Evolutionary conservation across 768 basidiomycete genomes (phyloP).

Genomic region (Trametes elegans): DNA sequence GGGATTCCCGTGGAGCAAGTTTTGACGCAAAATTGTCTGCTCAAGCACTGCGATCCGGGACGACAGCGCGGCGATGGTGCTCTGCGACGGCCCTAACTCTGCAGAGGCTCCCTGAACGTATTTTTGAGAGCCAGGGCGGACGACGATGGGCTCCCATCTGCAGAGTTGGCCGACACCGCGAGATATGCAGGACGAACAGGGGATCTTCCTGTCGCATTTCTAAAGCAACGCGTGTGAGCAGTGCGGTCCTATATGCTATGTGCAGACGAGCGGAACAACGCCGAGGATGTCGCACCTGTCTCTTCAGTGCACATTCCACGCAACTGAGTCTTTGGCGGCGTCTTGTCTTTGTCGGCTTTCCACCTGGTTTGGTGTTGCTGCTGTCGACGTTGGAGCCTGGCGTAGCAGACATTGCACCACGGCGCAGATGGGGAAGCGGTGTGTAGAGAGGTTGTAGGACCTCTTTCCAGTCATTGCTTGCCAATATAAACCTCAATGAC

Average conservation of each 20-base stretch:
- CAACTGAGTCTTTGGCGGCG: slow-evolving; percentile 50
- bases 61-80: slow-evolving; percentile 24
- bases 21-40: slow-evolving; percentile 16
- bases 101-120: slow-evolving; percentile 20
- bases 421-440: no score
- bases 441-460: no score
- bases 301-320: slow-evolving; percentile 54
- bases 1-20: neutral
- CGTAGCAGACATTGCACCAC: no score
- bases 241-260: neutral
- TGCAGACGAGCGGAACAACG: no score
- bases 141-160: slow-evolving; percentile 31
- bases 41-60: slow-evolving; percentile 27
- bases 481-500: no score
- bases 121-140: slow-evolving; percentile 27
- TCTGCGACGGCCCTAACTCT: slow-evolving; percentile 2
- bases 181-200: slow-evolving; percentile 30
- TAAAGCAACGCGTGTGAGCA: slow-evolving; percentile 22
- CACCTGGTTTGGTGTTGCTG: slow-evolving; percentile 11
- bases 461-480: no score
- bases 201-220: slow-evolving; percentile 45
- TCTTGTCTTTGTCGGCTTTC: slow-evolving; percentile 51
- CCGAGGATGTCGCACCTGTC: slow-evolving; percentile 49
- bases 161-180: slow-evolving; percentile 32
- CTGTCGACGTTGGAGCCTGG: no score